Base-by-base conservation (phyloP, 2,329 filamentous ascomycete genomes). In the Didymella sp. region DNA sequence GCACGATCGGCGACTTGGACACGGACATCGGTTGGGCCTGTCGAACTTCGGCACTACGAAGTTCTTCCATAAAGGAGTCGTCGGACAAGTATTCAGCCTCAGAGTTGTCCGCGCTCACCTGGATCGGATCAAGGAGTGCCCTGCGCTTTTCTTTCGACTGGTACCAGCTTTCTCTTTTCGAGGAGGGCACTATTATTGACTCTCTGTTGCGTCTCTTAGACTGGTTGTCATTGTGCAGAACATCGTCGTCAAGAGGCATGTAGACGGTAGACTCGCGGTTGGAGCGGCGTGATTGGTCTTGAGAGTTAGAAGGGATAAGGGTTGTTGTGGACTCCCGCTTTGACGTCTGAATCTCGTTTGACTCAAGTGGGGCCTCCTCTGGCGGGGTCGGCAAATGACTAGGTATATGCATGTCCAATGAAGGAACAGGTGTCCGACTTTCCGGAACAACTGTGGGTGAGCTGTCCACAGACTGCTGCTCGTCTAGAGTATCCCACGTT, bases 41-140 rank as follows among this genome's bases (percentile, higher is more conserved):
- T 71, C 95, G 85, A 17, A 96, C 80, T 2, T 89, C 92, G 25
- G 92, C 92, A 52, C 86, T 89, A 67, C 91, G 89, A 52, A 96
- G 79, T 76, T 96, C 92, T 55, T 96, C 90, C 85, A 96, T 89
- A 60, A 93, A 85, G 15, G 87, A 89, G 70, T 95, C 91, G 73
- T 94, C 90, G n/a, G 89, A 88, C 37, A 86, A 77, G 71, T 84
- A 84, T 38, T 82, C 80, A 19, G 75, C 68, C 49, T 79, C 76
- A 9, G 74, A 76, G 49, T 77, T 75, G 12, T 78, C 77, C 24
- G 71, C 71, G 43, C 69, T 69, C 40, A 60, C 53, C 33, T 77
- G 71, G 13, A 79, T 64, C 22, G 77, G 73, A 51, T 79, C 77
- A 24, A 79, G 68, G n/a, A 76, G 51, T 7, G 73, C 72, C 19